These are phyloP conservation scores for Erythrophleum ivorense DNA, from an alignment of 331 rosid genomes.

Conservation along the genomic window DNA sequence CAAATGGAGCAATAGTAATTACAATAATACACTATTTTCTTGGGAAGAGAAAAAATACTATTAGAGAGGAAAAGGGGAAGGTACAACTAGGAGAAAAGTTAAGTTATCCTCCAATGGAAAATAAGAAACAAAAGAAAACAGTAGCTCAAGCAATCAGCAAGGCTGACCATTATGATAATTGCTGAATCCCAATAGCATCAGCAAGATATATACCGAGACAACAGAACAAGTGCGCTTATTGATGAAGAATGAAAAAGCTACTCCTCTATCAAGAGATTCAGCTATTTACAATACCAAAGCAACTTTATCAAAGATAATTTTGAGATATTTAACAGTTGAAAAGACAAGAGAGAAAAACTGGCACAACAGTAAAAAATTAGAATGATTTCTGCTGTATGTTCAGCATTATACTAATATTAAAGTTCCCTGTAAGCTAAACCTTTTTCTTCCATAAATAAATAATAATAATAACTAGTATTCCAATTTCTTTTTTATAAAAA, in stretches of 20 bases:
- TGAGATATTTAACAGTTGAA: not conserved
- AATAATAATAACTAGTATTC: no score
- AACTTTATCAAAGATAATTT: constrained; percentile 6
- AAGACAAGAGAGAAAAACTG: not conserved
- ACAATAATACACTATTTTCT: not conserved
- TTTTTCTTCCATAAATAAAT: not conserved
- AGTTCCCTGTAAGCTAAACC: not conserved
- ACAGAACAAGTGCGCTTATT: constrained; percentile 1
- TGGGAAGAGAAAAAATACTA: not conserved
- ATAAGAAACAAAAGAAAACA: not conserved
- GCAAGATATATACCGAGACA: constrained; percentile 24
- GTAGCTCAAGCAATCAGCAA: constrained; percentile 6
- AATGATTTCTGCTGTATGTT: not conserved
- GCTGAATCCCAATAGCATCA: not conserved
- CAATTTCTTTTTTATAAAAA: not conserved
- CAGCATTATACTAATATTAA: not conserved
- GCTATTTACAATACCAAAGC: constrained; percentile 11
- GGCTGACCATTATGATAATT: not conserved
- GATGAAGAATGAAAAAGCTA: not conserved
- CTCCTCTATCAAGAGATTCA: constrained; percentile 10
- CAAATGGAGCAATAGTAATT: not conserved
- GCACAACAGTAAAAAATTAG: not conserved
- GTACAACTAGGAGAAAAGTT: not conserved
- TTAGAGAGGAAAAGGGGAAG: not conserved
- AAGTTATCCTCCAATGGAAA: not conserved